phyloP scores from a whole-genome alignment of 345 rosid genomes.

The Leavenworthia alabamica region DNA sequence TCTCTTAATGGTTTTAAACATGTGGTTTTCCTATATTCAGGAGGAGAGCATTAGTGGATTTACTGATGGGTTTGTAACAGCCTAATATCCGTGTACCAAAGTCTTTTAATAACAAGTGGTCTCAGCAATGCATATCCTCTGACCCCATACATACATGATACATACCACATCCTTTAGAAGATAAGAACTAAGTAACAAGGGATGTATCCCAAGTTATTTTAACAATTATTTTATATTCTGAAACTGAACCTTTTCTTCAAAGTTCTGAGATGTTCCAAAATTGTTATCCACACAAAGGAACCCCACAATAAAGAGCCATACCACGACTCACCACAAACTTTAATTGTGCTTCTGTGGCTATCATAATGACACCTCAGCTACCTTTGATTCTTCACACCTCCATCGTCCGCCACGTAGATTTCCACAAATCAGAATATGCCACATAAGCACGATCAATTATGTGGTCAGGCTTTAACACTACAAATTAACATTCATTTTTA shows the following conservation, averaged over 20 bases:
- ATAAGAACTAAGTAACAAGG: neutral
- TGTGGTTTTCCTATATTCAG: neutral
- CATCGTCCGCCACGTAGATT: conserved; percentile 16
- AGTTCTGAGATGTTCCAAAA: conserved; percentile 4
- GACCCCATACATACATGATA: neutral
- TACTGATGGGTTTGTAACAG: neutral
- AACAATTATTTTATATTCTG: neutral
- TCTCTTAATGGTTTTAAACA: conserved; percentile 10
- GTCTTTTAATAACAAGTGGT: neutral
- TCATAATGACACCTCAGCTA: conserved; percentile 24
- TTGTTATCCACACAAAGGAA: conserved; percentile 22
- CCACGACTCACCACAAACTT: conserved; percentile 2
- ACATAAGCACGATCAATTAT: conserved; percentile 6
- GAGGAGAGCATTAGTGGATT: neutral
- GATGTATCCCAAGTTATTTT: neutral
- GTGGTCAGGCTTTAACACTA: neutral
- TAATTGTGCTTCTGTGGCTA: conserved; percentile 12
- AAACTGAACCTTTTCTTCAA: conserved; percentile 3
- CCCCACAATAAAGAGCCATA: neutral
- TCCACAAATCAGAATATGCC: conserved; percentile 7
- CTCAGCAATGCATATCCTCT: neutral
- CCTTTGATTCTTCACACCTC: conserved; percentile 29
- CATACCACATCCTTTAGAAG: neutral
- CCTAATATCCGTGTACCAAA: neutral
- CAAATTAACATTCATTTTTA: neutral